Evolutionary conservation across 1,284 basidiomycete genomes (phyloP).

Genomic region (Cryptococcus sp.): DNA sequence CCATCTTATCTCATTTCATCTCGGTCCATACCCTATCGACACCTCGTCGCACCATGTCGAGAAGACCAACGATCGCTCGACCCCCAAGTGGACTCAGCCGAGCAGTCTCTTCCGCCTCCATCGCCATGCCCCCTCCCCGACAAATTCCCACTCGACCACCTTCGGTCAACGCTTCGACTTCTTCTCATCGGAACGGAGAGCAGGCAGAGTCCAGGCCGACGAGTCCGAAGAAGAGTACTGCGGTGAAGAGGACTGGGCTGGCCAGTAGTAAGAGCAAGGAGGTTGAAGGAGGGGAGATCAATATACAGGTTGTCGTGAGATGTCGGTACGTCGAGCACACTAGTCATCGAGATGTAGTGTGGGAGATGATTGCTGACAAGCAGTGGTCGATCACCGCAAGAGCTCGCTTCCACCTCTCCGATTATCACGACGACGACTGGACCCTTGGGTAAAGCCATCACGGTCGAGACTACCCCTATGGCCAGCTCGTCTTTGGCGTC

Average conservation of each 20-base stretch:
- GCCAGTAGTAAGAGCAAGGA: slow-evolving; percentile 6
- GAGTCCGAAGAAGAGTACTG: slow-evolving; percentile 16
- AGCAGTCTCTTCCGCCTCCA: slow-evolving; percentile 22
- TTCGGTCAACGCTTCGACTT: slow-evolving; percentile 6
- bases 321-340: slow-evolving; percentile 60
- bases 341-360: too few species aligned
- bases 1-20: too few species aligned
- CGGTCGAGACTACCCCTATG: slow-evolving; percentile 60
- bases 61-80: slow-evolving; percentile 16
- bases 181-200: slow-evolving; percentile 4
- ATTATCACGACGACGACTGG: slow-evolving; percentile 72
- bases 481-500: slow-evolving; percentile 20
- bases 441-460: slow-evolving; percentile 65
- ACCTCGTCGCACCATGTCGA: slow-evolving; percentile 21
- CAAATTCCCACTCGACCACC: slow-evolving; percentile 20
- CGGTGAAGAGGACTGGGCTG: not conserved
- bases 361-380: slow-evolving; percentile 30
- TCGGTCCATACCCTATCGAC: slow-evolving; percentile 3
- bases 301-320: slow-evolving; percentile 87
- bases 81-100: slow-evolving; percentile 10
- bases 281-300: slow-evolving; percentile 44
- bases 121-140: slow-evolving; percentile 31
- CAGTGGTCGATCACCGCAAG: slow-evolving; percentile 60
- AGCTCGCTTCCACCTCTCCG: slow-evolving; percentile 72
- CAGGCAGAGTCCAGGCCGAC: slow-evolving; percentile 8